Evolutionary conservation across 768 basidiomycete species (phyloP).

Genomic region (Tephrocybe sp.): DNA sequence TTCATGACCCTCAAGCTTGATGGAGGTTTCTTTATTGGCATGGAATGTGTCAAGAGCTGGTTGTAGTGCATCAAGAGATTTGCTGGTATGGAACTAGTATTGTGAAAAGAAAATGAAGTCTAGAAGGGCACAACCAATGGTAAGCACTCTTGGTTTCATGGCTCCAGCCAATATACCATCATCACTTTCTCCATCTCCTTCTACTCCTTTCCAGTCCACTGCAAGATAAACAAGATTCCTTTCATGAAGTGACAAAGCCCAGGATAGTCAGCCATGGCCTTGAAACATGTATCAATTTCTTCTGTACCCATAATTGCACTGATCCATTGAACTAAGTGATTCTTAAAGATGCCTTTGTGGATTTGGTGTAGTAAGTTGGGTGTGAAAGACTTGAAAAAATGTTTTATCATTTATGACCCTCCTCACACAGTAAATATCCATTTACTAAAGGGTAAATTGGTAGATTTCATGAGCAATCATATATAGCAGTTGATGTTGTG

Average conservation of each 20-base stretch:
- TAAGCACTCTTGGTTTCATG: conserved; percentile 17
- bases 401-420: too few relatives aligned
- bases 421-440: too few relatives aligned
- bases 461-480: too few relatives aligned
- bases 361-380: conserved; percentile 46
- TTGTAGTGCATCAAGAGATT: conserved; percentile 1
- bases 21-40: conserved; percentile 22
- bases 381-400: conserved; percentile 34
- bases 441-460: too few relatives aligned
- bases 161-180: conserved; percentile 27
- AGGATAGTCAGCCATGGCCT: conserved; percentile 27
- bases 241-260: conserved; percentile 21
- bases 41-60: conserved; percentile 22
- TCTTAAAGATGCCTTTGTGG: conserved; percentile 46
- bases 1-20: conserved; percentile 13
- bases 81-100: background rate
- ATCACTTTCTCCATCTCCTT: conserved; percentile 38
- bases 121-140: conserved; percentile 23
- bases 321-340: conserved; percentile 39
- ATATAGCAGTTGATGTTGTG: too few relatives aligned
- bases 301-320: conserved; percentile 15
- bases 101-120: conserved; percentile 38
- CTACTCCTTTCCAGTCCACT: conserved; percentile 45
- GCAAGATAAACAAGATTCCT: conserved; percentile 37
- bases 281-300: conserved; percentile 35